Evolutionary conservation across 352 stramenopile species (phyloP), one percentile per base, ranked within the genome.

Genomic region (Globisporangium sylvaticum): DNA sequence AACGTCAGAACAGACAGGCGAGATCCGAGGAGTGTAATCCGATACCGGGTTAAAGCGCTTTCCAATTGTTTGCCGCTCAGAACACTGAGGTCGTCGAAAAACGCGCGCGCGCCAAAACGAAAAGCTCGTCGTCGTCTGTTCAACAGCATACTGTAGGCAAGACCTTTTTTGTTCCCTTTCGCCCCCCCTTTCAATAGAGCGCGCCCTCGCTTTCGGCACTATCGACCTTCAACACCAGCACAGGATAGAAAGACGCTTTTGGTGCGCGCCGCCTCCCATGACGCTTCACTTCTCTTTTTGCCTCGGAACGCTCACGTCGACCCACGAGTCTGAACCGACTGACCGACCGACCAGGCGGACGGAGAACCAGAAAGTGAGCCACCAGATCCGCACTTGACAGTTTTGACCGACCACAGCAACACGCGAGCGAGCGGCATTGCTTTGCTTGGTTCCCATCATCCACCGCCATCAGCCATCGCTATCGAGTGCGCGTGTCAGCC

Each of bases 251-350:
- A 31, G 53, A 58, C 29, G 54, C 27, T 31, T 27, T 42, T 42
- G 12, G 34, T 42, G 34, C 34, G 31, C 56, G 56, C 32, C 57
- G 57, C 57, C 58, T 37, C 59, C 44, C 24, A 54, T 68, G 56
- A 50, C 64, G 64, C 64, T 69, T 69, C 64, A 69, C 24, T 69
- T 57, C 29, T 31, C 34, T 34, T 55, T 65, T 69, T 58, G 64
- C 64, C 56, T 54, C 44, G 44, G 55, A 32, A 20, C 37, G 64
- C 64, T 39, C 44, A 54, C 55, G 22, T 29, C 63, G 31, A 58
- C 18, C 25, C 24, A 18, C 53, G 52, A 42, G 34, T 3, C 34
- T 14, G 34, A 42, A 42, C 34, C 4, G 34, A 42, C 34, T 42
- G 34, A 42, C 10, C 18, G 10, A 42, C 34, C 12, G 34, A 42